Conservation (phyloP, 768 basidiomycete genomes). For the Lactarius quietus region DNA sequence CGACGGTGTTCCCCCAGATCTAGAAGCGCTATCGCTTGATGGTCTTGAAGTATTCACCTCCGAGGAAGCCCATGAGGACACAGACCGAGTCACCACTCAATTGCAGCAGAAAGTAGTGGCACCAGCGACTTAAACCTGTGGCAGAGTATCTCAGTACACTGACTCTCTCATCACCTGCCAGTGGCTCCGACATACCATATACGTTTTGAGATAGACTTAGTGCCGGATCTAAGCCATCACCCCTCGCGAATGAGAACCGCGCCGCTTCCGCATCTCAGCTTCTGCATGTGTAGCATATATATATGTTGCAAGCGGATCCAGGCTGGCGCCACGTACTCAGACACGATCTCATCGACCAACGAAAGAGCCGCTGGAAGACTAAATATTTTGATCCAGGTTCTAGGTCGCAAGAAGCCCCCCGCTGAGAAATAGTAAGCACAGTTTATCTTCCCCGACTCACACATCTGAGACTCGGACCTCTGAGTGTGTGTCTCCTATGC, state of each 20-base stretch:
- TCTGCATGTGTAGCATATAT: neutral
- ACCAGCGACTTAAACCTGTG: neutral
- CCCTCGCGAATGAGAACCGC: neutral
- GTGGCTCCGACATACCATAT: neutral
- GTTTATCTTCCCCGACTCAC: neutral
- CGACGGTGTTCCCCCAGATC: neutral
- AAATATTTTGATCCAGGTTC: neutral
- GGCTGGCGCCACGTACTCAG: neutral
- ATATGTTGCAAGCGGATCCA: neutral
- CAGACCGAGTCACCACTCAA: neutral
- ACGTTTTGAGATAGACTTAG: neutral
- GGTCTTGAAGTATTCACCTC: neutral
- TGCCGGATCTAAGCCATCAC: neutral
- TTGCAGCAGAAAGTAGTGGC: neutral
- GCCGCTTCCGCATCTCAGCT: neutral
- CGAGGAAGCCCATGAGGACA: neutral
- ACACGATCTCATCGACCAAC: neutral
- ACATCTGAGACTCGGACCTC: neutral
- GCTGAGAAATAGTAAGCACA: neutral
- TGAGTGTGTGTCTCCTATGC: neutral
- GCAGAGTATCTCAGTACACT: neutral
- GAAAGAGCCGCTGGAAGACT: neutral
- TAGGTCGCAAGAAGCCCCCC: neutral
- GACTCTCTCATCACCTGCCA: neutral
- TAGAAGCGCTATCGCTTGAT: neutral